Base-by-base conservation (phyloP, 73 alveolate genomes). In the Uronychia setigera region DNA sequence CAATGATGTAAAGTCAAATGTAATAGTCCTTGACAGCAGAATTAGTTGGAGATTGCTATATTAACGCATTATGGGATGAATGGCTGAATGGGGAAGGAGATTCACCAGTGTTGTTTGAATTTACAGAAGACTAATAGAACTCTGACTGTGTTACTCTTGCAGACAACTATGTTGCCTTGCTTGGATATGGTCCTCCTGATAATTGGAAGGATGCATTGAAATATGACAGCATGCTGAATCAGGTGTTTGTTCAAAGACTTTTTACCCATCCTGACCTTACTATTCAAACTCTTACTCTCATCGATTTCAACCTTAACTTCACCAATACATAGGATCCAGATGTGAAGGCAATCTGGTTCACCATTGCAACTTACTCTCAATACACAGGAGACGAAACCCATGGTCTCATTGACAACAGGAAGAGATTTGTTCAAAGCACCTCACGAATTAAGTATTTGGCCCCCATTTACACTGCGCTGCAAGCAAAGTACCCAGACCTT, bases 261-360 rank as follows among this genome's bases (percentile, higher is more conserved):
- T n/a, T n/a, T n/a, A 46, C 67, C 19, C 5, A 46, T 19, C 5
- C 5, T 5, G 67, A 19, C 5, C n/a, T 19, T 46, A 19, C 5
- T 46, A 19, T 19, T 29, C 30, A 60, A 13, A 26, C 74, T 1
- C 59, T 87, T 25, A 81, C 27, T 14, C 33, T 19, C 58, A 74
- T 87, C 33, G 93, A 87, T 60, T 34, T 58, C 0, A 88, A 87
- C 46, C 67, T 87, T 27, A 35, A 79, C 34, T 29, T 57, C 29
- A 87, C 93, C 30, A n/a, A 46, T 5, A 60, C 80, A 1, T 74
- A 30, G 34, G 78, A 90, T 78, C 88, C 92, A 26, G 95, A 90
- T 60, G 27, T 84, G 34, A 77, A 76, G 26, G 34, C 79, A 27
- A 32, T 80, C 29, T 90, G 95, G 95, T 80, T 74, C 85, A 91